Conservation (phyloP, 345 rosid genomes). For the Camelina hispida region DNA sequence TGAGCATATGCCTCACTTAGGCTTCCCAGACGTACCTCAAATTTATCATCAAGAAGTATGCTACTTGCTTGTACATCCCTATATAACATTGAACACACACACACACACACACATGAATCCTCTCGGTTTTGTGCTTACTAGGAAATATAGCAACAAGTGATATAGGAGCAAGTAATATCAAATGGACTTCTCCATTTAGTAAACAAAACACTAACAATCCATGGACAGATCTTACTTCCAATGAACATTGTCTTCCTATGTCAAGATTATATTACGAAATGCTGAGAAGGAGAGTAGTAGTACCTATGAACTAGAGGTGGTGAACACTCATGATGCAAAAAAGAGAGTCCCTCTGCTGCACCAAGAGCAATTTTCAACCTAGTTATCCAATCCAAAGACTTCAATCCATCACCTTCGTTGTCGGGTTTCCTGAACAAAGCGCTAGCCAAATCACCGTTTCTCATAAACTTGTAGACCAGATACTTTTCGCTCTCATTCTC, state of each 20-base stretch:
- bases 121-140: constrained; percentile 8
- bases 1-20: constrained; percentile 80
- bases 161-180: neutral
- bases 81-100: constrained; percentile 38
- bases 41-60: constrained; percentile 98
- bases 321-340: constrained; percentile 89
- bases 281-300: constrained; percentile 36
- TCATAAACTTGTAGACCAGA: constrained; percentile 87
- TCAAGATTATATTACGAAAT: neutral
- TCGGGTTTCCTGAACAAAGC: constrained; percentile 69
- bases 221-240: neutral
- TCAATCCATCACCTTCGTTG: constrained; percentile 69
- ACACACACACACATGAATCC: constrained; percentile 43
- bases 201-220: neutral
- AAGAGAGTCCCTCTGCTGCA: constrained; percentile 87
- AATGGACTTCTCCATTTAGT: neutral
- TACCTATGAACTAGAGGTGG: constrained; percentile 98
- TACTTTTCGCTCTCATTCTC: constrained; percentile 84
- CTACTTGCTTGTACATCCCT: constrained; percentile 99
- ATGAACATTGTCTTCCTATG: neutral
- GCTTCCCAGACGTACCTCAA: constrained; percentile 95
- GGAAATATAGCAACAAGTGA: constrained; percentile 1
- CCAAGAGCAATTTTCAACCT: constrained; percentile 95
- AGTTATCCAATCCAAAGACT: constrained; percentile 97
- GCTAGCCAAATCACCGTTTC: constrained; percentile 80